phyloP scores from a whole-genome alignment of 2,329 filamentous ascomycete species.

The Exophiala oligosperma region DNA sequence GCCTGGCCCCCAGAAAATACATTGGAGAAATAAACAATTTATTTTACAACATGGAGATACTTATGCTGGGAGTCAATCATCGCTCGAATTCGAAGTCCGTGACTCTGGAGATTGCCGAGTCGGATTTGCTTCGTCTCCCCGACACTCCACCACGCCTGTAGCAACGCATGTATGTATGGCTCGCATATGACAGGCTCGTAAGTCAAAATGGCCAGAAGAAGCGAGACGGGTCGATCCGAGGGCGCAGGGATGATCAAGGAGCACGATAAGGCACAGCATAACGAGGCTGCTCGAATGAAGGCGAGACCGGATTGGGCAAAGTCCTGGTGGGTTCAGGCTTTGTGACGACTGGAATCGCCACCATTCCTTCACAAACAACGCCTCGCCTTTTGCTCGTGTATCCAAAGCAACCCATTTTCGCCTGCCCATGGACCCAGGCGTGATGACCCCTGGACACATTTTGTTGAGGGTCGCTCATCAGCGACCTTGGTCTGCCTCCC shows the following conservation, averaged over 20 bases:
- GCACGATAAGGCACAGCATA: not conserved
- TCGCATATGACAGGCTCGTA: slow-evolving; percentile 9
- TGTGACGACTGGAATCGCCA: slow-evolving; percentile 16
- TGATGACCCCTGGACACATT: slow-evolving; percentile 3
- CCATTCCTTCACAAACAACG: slow-evolving; percentile 8
- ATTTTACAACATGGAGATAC: not conserved
- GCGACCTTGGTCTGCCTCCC: slow-evolving; percentile 1
- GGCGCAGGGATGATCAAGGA: slow-evolving; percentile 4
- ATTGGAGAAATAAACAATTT: not conserved
- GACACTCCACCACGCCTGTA: not conserved
- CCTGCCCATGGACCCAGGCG: slow-evolving; percentile 6
- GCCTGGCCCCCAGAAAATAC: not conserved
- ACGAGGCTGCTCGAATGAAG: not conserved
- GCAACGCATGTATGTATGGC: slow-evolving; percentile 16
- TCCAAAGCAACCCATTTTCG: slow-evolving; percentile 4
- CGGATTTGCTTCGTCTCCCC: not conserved
- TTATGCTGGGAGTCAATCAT: not conserved
- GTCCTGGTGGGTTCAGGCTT: slow-evolving; percentile 1
- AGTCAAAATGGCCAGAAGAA: not conserved
- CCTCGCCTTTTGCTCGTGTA: slow-evolving; percentile 13
- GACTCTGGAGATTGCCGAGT: not conserved
- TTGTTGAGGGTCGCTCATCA: slow-evolving; percentile 1
- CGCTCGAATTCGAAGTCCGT: not conserved
- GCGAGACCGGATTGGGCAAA: not conserved
- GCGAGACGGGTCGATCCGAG: slow-evolving; percentile 13